Conservation (phyloP, 352 stramenopile species). For the Phytopythium boreale region DNA sequence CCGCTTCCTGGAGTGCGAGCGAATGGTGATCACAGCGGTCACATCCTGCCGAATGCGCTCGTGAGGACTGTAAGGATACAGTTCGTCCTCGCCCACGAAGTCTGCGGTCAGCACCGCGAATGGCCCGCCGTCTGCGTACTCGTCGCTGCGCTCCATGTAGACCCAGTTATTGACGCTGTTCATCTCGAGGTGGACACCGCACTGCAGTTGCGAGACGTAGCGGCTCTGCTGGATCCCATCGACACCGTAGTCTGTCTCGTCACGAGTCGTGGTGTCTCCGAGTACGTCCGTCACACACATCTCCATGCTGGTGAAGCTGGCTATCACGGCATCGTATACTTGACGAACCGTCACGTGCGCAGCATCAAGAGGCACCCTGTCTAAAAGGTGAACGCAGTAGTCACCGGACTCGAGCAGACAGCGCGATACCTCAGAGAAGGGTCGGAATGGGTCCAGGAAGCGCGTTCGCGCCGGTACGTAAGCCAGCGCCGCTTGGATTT, state of each 20-base stretch:
- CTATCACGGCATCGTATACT: slow-evolving; percentile 43
- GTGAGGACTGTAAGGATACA: slow-evolving; percentile 27
- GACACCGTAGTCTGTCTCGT: slow-evolving; percentile 44
- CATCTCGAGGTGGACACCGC: slow-evolving; percentile 33
- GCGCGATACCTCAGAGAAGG: slow-evolving; percentile 35
- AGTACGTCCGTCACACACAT: slow-evolving; percentile 52
- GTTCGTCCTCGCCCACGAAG: slow-evolving; percentile 38
- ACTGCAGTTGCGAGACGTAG: slow-evolving; percentile 29
- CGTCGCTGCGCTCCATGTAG: slow-evolving; percentile 20
- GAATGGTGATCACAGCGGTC: slow-evolving; percentile 20
- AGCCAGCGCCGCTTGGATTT: slow-evolving; percentile 18
- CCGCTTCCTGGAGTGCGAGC: slow-evolving; percentile 13
- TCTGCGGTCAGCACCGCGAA: slow-evolving; percentile 25
- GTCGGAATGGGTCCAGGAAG: slow-evolving; percentile 30
- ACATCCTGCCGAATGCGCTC: slow-evolving; percentile 32
- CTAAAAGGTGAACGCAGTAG: slow-evolving; percentile 34
- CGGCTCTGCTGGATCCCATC: slow-evolving; percentile 41
- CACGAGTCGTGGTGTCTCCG: slow-evolving; percentile 49
- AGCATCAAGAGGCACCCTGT: slow-evolving; percentile 40
- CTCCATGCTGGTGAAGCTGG: slow-evolving; percentile 45
- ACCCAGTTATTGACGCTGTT: slow-evolving; percentile 36
- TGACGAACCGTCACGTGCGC: slow-evolving; percentile 21
- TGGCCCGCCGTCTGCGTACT: slow-evolving; percentile 11
- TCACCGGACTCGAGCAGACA: slow-evolving; percentile 39
- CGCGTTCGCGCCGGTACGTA: slow-evolving; percentile 38